A percentile compares a stretch with the other conserved stretches of the same genome.
These are phyloP conservation scores for Crataegus laevigata DNA, from an alignment of 306 rosid species.

Conservation along the genomic window DNA sequence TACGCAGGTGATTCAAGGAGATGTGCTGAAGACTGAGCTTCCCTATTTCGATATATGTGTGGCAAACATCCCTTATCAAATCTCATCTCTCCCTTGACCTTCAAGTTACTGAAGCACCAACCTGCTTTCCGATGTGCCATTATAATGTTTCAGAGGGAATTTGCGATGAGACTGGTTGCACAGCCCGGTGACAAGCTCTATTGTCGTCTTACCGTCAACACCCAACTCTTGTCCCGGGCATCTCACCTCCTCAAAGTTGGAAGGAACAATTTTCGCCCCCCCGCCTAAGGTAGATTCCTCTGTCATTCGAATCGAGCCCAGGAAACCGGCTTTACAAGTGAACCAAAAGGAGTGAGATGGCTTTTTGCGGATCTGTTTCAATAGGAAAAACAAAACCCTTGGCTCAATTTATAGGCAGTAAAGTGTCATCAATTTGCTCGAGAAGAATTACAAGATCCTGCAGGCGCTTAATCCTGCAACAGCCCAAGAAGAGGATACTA, in stretches of 20 bases:
- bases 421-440: conserved; percentile 61
- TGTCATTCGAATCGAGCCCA: conserved; percentile 80
- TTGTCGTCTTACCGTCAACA: conserved; percentile 82
- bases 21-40: conserved; percentile 76
- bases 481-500: conserved; percentile 34
- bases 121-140: conserved; percentile 85
- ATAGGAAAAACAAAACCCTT: conserved; percentile 86
- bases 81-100: conserved; percentile 94
- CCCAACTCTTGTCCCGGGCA: conserved; percentile 74
- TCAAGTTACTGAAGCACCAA: conserved; percentile 71
- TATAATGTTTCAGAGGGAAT: conserved; percentile 91
- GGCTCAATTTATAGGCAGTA: conserved; percentile 86
- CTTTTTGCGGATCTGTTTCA: conserved; percentile 69
- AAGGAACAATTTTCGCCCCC: conserved; percentile 82
- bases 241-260: conserved; percentile 94
- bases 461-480: conserved; percentile 45
- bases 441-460: conserved; percentile 72
- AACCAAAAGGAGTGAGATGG: conserved; percentile 93
- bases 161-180: conserved; percentile 88
- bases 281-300: conserved; percentile 94
- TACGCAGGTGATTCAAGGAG: conserved; percentile 69
- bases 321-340: conserved; percentile 66
- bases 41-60: conserved; percentile 87
- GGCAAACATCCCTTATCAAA: conserved; percentile 92
- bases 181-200: conserved; percentile 93